A percentile compares a stretch with the other conserved stretches of the same genome.
Conservation (phyloP, 345 rosid genomes). For the Eucalyptus cladocalyx region DNA sequence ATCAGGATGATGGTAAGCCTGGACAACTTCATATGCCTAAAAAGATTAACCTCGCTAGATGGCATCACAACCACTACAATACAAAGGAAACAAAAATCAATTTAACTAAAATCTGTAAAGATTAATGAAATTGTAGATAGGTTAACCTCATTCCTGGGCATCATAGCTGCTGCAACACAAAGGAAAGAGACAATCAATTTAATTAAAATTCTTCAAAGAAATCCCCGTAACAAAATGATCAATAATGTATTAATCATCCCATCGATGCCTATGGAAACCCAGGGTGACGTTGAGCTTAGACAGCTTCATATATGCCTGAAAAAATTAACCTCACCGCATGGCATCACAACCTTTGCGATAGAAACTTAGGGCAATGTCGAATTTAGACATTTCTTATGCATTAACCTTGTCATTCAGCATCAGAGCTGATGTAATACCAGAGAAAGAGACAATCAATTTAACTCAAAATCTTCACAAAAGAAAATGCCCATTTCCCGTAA, state of each 20-base stretch:
- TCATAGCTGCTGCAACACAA: too few relatives aligned
- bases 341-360: background rate
- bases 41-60: too few relatives aligned
- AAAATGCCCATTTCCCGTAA: background rate
- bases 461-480: background rate
- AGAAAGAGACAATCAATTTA: background rate
- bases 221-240: background rate
- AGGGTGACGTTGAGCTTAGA: background rate
- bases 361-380: background rate
- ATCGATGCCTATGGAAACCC: background rate
- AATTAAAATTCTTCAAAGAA: background rate
- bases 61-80: background rate
- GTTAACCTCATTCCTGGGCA: too few relatives aligned
- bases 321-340: background rate
- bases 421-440: too few relatives aligned
- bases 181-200: background rate
- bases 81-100: background rate
- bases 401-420: too few relatives aligned
- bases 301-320: background rate
- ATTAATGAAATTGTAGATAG: too few relatives aligned
- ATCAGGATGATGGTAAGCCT: too few relatives aligned
- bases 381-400: too few relatives aligned
- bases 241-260: background rate
- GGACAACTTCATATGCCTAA: background rate
- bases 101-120: too few relatives aligned